A percentile compares a stretch with the other conserved stretches of the same genome.
Conservation (phyloP, 306 rosid genomes). For the Citrullus mucosospermus region DNA sequence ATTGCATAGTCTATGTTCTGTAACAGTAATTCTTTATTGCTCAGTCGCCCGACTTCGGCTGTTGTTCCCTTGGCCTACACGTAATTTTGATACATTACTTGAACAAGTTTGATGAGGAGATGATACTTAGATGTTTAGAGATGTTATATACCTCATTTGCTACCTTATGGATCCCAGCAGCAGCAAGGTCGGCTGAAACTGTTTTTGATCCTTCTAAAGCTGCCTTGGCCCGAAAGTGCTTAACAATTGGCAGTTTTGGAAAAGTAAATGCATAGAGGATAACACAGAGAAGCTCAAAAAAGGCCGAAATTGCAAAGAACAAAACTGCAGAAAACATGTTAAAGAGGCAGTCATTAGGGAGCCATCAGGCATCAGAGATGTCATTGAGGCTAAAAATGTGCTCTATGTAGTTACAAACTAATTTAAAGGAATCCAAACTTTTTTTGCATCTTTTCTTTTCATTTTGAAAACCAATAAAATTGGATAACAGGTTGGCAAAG, state of each 20-base stretch:
- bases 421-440: neutral
- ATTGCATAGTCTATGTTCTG: slow-evolving; percentile 73
- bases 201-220: slow-evolving; percentile 84
- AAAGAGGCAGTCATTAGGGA: neutral
- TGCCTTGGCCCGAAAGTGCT: slow-evolving; percentile 72
- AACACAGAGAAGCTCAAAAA: slow-evolving; percentile 59
- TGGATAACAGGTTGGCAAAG: neutral
- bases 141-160: slow-evolving; percentile 15
- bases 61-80: slow-evolving; percentile 33
- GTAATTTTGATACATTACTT: neutral
- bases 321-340: slow-evolving; percentile 38
- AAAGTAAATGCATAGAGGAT: slow-evolving; percentile 54
- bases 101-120: neutral
- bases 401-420: no score
- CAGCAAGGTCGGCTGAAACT: slow-evolving; percentile 77
- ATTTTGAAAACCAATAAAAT: neutral
- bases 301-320: slow-evolving; percentile 56
- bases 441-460: neutral
- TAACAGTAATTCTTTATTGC: slow-evolving; percentile 39
- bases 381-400: neutral
- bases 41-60: slow-evolving; percentile 29
- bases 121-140: neutral
- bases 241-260: slow-evolving; percentile 65
- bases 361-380: neutral
- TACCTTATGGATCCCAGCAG: slow-evolving; percentile 47